phyloP scores from a whole-genome alignment of 306 rosid genomes.

The Gastrolobium bilobum region DNA sequence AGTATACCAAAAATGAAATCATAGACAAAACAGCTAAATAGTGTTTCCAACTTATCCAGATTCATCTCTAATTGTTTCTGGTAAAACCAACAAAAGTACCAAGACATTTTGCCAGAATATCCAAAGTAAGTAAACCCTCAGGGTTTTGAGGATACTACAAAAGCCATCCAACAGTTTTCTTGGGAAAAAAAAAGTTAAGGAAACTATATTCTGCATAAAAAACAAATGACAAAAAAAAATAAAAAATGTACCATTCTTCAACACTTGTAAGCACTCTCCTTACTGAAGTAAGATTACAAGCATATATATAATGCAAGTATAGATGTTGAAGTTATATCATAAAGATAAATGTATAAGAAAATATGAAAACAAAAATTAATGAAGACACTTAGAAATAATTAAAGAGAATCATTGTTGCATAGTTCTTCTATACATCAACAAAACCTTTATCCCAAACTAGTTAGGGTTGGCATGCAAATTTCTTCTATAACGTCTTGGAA shows the following conservation, averaged over 20 bases:
- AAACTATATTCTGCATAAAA: constrained; percentile 10
- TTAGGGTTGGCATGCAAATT: neutral
- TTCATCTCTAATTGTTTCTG: constrained; percentile 8
- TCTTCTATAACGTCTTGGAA: constrained; percentile 28
- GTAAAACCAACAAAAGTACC: constrained; percentile 22
- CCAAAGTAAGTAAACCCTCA: constrained; percentile 11
- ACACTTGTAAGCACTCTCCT: neutral
- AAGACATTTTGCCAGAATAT: constrained; percentile 29
- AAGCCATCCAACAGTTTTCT: neutral
- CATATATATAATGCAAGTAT: neutral
- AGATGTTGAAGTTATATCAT: constrained; percentile 15
- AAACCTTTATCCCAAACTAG: too few species aligned
- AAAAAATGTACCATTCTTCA: neutral
- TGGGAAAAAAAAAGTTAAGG: neutral
- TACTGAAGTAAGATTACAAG: constrained; percentile 18
- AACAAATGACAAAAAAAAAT: neutral
- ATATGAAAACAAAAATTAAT: constrained; percentile 23
- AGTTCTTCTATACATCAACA: constrained; percentile 5
- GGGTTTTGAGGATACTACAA: constrained; percentile 18
- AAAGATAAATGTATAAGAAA: constrained; percentile 2
- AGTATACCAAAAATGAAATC: constrained; percentile 34
- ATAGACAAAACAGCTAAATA: constrained; percentile 21
- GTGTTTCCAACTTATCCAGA: constrained; percentile 28
- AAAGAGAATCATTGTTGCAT: constrained; percentile 36
- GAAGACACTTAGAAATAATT: constrained; percentile 15